A percentile compares a stretch with the other conserved stretches of the same genome.
Conservation (phyloP, 106 monocot species). For the Dendrobium chrysotoxum region DNA sequence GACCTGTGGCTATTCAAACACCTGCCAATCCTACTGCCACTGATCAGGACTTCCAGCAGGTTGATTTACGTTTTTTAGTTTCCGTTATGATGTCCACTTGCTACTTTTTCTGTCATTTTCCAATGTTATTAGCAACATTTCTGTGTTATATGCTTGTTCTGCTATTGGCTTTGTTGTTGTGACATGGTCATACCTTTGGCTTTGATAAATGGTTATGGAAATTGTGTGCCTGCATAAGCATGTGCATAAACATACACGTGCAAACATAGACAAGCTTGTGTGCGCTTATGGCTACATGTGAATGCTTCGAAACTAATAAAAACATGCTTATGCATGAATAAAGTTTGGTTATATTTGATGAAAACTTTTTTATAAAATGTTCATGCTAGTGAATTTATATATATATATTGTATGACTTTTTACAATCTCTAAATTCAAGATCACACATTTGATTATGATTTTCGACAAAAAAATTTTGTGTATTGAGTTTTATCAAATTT, state of each 20-base stretch:
- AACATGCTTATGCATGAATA: neutral
- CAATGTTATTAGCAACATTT: neutral
- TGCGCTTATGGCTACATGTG: neutral
- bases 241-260: neutral
- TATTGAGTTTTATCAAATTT: no score
- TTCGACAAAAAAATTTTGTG: no score
- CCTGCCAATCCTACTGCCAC: constrained; percentile 67
- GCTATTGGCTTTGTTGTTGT: neutral
- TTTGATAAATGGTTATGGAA: neutral
- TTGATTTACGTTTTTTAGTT: constrained; percentile 9
- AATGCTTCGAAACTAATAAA: neutral
- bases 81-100: neutral
- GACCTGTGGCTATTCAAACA: constrained; percentile 68
- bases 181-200: neutral
- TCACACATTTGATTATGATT: no score
- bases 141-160: neutral
- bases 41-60: constrained; percentile 97
- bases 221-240: neutral
- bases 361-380: neutral
- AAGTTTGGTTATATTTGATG: neutral
- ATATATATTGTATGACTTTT: no score
- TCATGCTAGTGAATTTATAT: neutral
- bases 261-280: neutral
- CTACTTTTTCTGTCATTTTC: neutral
- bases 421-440: no score